These are phyloP conservation scores for Arthroderma sp. DNA, from an alignment of 2,329 filamentous ascomycete genomes.

Conservation along the genomic window DNA sequence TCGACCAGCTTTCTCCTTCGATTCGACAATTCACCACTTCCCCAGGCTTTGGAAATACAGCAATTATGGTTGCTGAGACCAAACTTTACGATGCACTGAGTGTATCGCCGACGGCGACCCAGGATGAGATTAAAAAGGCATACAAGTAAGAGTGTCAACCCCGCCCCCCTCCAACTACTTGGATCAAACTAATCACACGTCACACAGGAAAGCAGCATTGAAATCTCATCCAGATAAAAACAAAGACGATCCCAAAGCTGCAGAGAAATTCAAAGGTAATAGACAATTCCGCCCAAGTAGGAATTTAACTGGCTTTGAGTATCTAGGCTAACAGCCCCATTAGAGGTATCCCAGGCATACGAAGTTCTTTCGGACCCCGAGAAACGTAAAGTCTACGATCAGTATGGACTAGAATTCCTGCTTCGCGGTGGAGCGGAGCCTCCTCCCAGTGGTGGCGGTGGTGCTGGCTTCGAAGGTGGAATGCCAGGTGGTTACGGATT, in stretches of 20 bases:
- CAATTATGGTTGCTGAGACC: conserved; percentile 79
- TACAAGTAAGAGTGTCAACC: conserved; percentile 52
- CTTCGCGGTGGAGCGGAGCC: conserved; percentile 65
- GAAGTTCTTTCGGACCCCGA: conserved; percentile 95
- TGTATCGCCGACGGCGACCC: conserved; percentile 64
- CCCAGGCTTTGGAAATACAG: neutral
- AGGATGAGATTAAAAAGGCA: conserved; percentile 95
- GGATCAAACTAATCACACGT: neutral
- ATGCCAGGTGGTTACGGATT: conserved; percentile 41
- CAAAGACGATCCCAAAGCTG: conserved; percentile 70
- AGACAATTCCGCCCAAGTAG: conserved; percentile 3
- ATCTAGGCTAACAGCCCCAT: neutral
- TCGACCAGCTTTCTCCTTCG: neutral
- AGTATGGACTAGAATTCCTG: conserved; percentile 87
- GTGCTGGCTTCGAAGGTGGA: conserved; percentile 32
- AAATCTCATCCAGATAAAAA: conserved; percentile 98
- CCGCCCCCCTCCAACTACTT: neutral
- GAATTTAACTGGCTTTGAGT: neutral
- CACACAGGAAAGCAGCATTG: conserved; percentile 62
- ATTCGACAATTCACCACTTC: neutral
- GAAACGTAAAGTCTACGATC: conserved; percentile 90
- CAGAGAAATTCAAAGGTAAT: conserved; percentile 82
- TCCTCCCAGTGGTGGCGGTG: conserved; percentile 42
- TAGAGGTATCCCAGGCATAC: conserved; percentile 89
- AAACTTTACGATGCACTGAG: conserved; percentile 84